These are phyloP conservation scores for Naganishia onofrii DNA, from an alignment of 768 basidiomycete genomes.

Conservation along the genomic window DNA sequence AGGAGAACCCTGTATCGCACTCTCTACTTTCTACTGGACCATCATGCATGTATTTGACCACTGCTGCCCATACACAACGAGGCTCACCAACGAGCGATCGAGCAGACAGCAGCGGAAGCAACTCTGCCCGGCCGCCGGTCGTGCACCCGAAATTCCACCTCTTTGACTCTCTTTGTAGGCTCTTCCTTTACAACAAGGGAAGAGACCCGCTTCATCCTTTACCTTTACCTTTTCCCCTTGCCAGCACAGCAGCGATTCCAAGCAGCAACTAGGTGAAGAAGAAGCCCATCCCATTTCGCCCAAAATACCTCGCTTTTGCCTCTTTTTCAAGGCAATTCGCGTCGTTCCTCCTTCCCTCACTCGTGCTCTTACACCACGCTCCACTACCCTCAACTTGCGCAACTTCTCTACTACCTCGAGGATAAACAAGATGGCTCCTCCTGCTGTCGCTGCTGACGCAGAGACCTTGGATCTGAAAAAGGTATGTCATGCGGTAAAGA, in stretches of 20 bases:
- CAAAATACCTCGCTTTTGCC: constrained; percentile 26
- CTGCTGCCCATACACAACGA: neutral
- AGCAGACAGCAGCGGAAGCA: neutral
- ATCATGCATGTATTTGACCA: no score
- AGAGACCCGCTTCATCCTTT: no score
- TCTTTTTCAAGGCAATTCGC: constrained; percentile 13
- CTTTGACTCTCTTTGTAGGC: no score
- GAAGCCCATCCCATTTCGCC: no score
- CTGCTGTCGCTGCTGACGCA: constrained; percentile 39
- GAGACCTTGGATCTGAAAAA: constrained; percentile 51
- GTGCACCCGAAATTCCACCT: neutral
- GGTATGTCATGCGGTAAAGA: constrained; percentile 32
- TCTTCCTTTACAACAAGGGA: no score
- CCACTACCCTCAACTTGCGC: constrained; percentile 1
- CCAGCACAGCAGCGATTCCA: no score
- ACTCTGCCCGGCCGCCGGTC: neutral
- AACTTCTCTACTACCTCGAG: constrained; percentile 4
- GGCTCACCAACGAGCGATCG: neutral
- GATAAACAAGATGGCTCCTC: constrained; percentile 41
- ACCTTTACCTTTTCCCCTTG: no score
- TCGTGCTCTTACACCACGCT: neutral
- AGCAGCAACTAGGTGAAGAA: no score
- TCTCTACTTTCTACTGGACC: no score
- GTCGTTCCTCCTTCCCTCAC: neutral
- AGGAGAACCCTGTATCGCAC: no score